Evolutionary conservation across 345 rosid genomes (phyloP).

Genomic region (Arabidopsis suecica): DNA sequence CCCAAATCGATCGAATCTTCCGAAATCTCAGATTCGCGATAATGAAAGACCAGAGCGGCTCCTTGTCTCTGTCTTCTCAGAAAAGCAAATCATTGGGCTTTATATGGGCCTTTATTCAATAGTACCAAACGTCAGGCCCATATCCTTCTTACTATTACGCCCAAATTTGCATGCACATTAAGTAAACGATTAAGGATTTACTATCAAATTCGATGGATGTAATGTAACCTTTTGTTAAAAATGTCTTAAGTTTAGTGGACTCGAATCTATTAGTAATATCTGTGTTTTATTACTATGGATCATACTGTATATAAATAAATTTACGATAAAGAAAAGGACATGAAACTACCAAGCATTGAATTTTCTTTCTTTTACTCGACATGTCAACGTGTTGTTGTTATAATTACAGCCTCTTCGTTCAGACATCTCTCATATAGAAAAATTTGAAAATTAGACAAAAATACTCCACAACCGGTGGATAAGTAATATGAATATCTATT

Average conservation of each 20-base stretch:
- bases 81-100: constrained; percentile 20
- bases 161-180: neutral
- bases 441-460: neutral
- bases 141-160: neutral
- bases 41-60: neutral
- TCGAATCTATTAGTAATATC: neutral
- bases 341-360: constrained; percentile 38
- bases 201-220: neutral
- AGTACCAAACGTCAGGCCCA: neutral
- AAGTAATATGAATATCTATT: neutral
- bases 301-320: neutral
- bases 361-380: constrained; percentile 35
- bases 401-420: constrained; percentile 22
- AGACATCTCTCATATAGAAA: neutral
- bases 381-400: constrained; percentile 39
- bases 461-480: neutral
- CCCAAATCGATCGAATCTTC: constrained; percentile 37
- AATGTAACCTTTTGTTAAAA: too few relatives aligned
- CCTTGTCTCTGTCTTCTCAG: constrained; percentile 14
- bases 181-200: too few relatives aligned
- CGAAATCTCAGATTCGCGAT: constrained; percentile 42
- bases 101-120: neutral
- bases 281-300: neutral
- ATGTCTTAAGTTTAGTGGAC: too few relatives aligned
- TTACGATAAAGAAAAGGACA: constrained; percentile 41